Conservation (phyloP, 108 stramenopile species). For the Cyclotella atomus region DNA sequence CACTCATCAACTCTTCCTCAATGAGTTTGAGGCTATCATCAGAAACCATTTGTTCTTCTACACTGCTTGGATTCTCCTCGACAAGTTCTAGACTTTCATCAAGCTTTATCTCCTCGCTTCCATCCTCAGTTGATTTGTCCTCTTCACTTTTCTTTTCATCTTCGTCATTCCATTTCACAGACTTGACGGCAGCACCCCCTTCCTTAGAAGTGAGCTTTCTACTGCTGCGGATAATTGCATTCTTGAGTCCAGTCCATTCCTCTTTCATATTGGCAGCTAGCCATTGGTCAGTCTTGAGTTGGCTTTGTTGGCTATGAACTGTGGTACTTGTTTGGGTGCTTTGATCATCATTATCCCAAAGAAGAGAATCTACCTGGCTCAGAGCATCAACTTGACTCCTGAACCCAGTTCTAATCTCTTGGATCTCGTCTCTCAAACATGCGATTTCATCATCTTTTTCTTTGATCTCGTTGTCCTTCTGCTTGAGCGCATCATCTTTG, state of each 20-base stretch:
- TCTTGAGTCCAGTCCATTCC: neutral
- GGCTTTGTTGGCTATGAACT: neutral
- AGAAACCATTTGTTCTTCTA: too few relatives aligned
- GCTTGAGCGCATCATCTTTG: slow-evolving; percentile 1
- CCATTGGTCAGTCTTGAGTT: slow-evolving; percentile 2
- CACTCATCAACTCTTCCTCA: neutral
- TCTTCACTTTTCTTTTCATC: neutral
- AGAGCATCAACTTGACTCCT: slow-evolving; percentile 1
- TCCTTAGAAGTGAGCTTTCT: neutral
- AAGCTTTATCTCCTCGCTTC: neutral
- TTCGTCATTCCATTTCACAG: slow-evolving; percentile 7
- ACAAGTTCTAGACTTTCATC: too few relatives aligned
- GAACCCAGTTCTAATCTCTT: neutral
- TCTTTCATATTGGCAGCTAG: neutral
- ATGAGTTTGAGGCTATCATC: neutral
- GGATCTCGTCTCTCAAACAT: slow-evolving; percentile 5
- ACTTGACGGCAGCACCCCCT: neutral
- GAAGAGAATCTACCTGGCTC: slow-evolving; percentile 1
- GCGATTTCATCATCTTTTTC: slow-evolving; percentile 4
- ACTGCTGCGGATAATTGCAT: neutral
- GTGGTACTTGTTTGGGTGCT: neutral
- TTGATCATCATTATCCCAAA: slow-evolving; percentile 1
- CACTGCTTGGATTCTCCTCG: too few relatives aligned
- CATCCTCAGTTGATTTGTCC: neutral
- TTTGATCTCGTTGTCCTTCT: neutral